These are phyloP conservation scores for Aspergillus jensenii DNA, from an alignment of 2,329 filamentous ascomycete species.

Conservation along the genomic window DNA sequence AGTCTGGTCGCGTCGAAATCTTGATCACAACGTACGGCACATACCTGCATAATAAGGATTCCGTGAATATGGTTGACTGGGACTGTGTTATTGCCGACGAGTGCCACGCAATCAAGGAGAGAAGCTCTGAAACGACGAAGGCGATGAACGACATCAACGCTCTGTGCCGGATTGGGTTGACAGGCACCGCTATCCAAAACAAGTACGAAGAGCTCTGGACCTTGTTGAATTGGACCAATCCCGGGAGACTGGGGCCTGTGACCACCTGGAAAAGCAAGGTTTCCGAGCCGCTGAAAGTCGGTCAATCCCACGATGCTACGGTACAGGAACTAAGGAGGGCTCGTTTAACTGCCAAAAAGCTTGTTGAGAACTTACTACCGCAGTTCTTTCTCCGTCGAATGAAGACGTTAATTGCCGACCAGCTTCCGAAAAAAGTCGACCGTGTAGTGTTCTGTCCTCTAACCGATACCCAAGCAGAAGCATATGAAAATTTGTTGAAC, in stretches of 20 bases:
- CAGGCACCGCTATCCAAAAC: slow-evolving; percentile 95
- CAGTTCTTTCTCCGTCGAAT: slow-evolving; percentile 88
- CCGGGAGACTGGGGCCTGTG: slow-evolving; percentile 67
- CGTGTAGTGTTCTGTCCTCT: slow-evolving; percentile 93
- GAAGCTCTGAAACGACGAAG: slow-evolving; percentile 71
- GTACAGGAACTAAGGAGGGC: slow-evolving; percentile 77
- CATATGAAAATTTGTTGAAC: slow-evolving; percentile 79
- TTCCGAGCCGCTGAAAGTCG: slow-evolving; percentile 75
- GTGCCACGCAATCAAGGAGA: slow-evolving; percentile 85
- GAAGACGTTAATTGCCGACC: slow-evolving; percentile 87
- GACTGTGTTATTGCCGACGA: slow-evolving; percentile 94
- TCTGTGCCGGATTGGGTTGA: slow-evolving; percentile 87
- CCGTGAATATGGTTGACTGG: slow-evolving; percentile 85
- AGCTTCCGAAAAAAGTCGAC: slow-evolving; percentile 92
- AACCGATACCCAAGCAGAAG: slow-evolving; percentile 74
- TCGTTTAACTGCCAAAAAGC: slow-evolving; percentile 75
- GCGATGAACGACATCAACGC: slow-evolving; percentile 90
- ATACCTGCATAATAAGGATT: slow-evolving; percentile 72
- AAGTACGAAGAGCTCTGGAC: slow-evolving; percentile 98
- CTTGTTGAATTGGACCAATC: slow-evolving; percentile 92
- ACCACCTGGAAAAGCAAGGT: slow-evolving; percentile 78
- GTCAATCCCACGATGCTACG: slow-evolving; percentile 91
- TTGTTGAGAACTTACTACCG: slow-evolving; percentile 84
- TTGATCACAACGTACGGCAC: slow-evolving; percentile 94
- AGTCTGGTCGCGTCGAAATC: slow-evolving; percentile 76